A percentile compares a stretch with the other conserved stretches of the same genome.
Evolutionary conservation across 768 basidiomycete genomes (phyloP).

Genomic region (Rhizopogon rudus): DNA sequence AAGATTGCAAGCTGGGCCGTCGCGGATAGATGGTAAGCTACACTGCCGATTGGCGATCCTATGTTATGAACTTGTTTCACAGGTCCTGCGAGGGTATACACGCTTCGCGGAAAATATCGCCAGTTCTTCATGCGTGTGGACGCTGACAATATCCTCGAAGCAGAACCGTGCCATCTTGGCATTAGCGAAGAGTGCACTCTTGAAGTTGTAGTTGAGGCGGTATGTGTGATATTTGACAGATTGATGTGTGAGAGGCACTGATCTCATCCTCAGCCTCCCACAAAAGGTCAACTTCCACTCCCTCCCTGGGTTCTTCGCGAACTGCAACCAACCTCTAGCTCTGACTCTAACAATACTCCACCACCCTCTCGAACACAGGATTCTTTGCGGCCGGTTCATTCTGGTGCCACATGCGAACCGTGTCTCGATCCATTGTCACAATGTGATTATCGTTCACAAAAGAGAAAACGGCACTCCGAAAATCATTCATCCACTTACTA

Average conservation of each 20-base stretch:
- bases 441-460: slow-evolving; percentile 13
- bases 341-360: slow-evolving; percentile 17
- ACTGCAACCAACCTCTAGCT: slow-evolving; percentile 3
- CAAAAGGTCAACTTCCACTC: slow-evolving; percentile 22
- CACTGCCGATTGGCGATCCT: neutral
- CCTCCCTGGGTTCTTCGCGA: slow-evolving; percentile 12
- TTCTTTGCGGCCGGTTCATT: slow-evolving; percentile 12
- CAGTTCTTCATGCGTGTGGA: slow-evolving; percentile 65
- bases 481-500: neutral
- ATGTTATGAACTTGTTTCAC: slow-evolving; percentile 2
- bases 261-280: slow-evolving; percentile 16
- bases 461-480: slow-evolving; percentile 1
- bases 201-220: slow-evolving; percentile 54
- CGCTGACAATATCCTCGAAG: slow-evolving; percentile 44
- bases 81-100: slow-evolving; percentile 70
- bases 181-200: slow-evolving; percentile 51
- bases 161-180: slow-evolving; percentile 50
- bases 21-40: slow-evolving; percentile 60
- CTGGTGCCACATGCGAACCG: neutral
- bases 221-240: slow-evolving; percentile 23
- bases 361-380: slow-evolving; percentile 3
- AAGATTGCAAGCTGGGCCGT: slow-evolving; percentile 54
- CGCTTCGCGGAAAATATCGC: slow-evolving; percentile 60
- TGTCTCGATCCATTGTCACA: slow-evolving; percentile 20
- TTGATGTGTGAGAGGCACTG: neutral